These are phyloP conservation scores for Arabidopsis hybrid DNA, from an alignment of 441 rosid genomes.

Conservation along the genomic window DNA sequence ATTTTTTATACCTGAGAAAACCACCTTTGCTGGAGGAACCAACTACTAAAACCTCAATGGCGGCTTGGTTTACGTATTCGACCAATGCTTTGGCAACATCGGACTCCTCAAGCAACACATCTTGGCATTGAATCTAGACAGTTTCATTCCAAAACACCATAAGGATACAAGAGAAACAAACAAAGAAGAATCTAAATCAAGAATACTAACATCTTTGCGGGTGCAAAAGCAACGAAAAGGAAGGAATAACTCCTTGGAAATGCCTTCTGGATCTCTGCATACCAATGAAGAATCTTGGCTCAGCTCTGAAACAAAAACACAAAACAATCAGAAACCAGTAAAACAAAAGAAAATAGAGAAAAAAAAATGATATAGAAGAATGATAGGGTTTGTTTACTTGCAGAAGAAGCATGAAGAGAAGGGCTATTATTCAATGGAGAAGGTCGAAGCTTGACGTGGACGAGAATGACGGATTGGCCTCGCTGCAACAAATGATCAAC, in stretches of 20 bases:
- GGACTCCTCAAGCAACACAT: slow-evolving; percentile 72
- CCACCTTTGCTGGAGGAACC: slow-evolving; percentile 76
- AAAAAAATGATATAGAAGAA: neutral
- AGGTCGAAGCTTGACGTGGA: slow-evolving; percentile 72
- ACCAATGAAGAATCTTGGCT: slow-evolving; percentile 55
- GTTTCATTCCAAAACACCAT: neutral
- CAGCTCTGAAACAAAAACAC: slow-evolving; percentile 44
- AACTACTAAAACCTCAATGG: slow-evolving; percentile 61
- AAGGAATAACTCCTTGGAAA: slow-evolving; percentile 72
- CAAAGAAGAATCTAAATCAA: neutral
- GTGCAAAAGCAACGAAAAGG: slow-evolving; percentile 94
- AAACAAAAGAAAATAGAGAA: neutral
- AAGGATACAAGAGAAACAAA: neutral
- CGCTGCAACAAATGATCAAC: slow-evolving; percentile 65
- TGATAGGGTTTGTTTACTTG: slow-evolving; percentile 28
- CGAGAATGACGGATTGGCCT: slow-evolving; percentile 73
- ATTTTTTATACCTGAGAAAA: slow-evolving; percentile 59
- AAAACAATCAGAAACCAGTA: slow-evolving; percentile 5
- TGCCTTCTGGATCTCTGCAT: slow-evolving; percentile 54
- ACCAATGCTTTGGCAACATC: slow-evolving; percentile 71
- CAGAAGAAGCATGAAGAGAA: slow-evolving; percentile 47
- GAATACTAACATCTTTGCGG: slow-evolving; percentile 66
- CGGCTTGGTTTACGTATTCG: slow-evolving; percentile 52
- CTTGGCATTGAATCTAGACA: slow-evolving; percentile 71
- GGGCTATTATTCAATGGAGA: slow-evolving; percentile 30